Evolutionary conservation across 495 filamentous ascomycete species (phyloP).

Genomic region (Hypoxylon fragiforme): DNA sequence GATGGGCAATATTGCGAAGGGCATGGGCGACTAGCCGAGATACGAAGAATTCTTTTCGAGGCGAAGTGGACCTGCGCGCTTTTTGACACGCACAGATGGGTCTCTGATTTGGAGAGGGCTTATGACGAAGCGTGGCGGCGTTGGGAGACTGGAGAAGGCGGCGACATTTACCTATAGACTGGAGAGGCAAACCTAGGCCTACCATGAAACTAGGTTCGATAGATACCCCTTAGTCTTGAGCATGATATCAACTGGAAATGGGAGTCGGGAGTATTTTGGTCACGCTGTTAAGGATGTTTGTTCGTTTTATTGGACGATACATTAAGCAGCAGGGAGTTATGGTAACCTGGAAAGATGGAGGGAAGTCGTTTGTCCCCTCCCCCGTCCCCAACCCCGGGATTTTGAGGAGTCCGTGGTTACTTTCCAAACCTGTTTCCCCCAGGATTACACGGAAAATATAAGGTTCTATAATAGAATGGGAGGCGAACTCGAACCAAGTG

Average conservation of each 20-base stretch:
- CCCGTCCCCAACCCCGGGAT: neutral
- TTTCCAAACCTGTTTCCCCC: slow-evolving; percentile 13
- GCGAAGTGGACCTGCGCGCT: slow-evolving; percentile 80
- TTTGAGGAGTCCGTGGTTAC: slow-evolving; percentile 6
- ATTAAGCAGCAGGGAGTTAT: slow-evolving; percentile 20
- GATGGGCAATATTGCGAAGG: slow-evolving; percentile 58
- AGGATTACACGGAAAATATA: slow-evolving; percentile 20
- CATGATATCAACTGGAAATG: slow-evolving; percentile 1
- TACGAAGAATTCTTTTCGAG: slow-evolving; percentile 79
- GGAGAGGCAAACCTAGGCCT: neutral
- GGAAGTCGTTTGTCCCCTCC: neutral
- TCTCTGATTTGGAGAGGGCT: slow-evolving; percentile 84
- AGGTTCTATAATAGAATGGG: slow-evolving; percentile 32
- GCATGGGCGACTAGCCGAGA: slow-evolving; percentile 68
- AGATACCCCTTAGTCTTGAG: neutral
- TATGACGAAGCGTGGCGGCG: slow-evolving; percentile 85
- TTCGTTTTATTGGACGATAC: too few relatives aligned
- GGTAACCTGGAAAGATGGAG: slow-evolving; percentile 2
- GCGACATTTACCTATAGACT: slow-evolving; percentile 75
- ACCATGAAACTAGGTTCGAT: neutral
- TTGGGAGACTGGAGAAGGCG: slow-evolving; percentile 85
- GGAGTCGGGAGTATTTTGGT: slow-evolving; percentile 5
- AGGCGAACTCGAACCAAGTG: slow-evolving; percentile 43
- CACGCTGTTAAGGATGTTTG: too few relatives aligned
- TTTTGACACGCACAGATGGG: slow-evolving; percentile 93